A percentile compares a stretch with the other conserved stretches of the same genome.
phyloP scores from a whole-genome alignment of 2,329 filamentous ascomycete genomes.

The Nemania diffusa region DNA sequence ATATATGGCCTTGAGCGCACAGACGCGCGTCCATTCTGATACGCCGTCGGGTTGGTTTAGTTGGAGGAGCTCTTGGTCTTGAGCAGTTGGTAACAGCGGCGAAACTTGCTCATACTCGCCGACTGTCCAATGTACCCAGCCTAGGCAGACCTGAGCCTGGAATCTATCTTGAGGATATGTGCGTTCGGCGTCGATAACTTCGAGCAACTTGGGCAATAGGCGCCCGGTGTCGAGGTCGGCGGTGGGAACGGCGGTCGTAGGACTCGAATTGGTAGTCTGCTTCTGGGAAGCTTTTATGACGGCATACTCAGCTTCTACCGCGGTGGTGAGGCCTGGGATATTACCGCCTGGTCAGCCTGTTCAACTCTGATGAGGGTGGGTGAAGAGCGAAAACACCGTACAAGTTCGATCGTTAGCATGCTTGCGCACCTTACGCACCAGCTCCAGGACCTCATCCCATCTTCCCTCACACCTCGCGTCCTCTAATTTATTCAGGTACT shows the following conservation, averaged over 20 bases:
- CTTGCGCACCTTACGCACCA: slow-evolving; percentile 92
- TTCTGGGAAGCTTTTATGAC: slow-evolving; percentile 67
- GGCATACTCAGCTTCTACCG: slow-evolving; percentile 75
- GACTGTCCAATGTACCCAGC: slow-evolving; percentile 84
- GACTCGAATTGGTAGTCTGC: slow-evolving; percentile 50
- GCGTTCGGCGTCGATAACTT: slow-evolving; percentile 68
- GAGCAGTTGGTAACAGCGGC: slow-evolving; percentile 70
- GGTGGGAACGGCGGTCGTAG: slow-evolving; percentile 56
- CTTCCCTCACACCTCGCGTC: slow-evolving; percentile 86
- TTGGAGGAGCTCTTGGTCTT: slow-evolving; percentile 65
- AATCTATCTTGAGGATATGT: slow-evolving; percentile 68
- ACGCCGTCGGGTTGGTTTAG: slow-evolving; percentile 64
- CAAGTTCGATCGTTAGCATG: slow-evolving; percentile 88
- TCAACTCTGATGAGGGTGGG: slow-evolving; percentile 3
- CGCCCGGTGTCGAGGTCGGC: slow-evolving; percentile 58
- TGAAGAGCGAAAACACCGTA: slow-evolving; percentile 59
- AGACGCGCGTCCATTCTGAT: slow-evolving; percentile 83
- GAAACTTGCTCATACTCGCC: slow-evolving; percentile 74
- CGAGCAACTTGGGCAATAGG: slow-evolving; percentile 62
- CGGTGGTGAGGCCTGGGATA: slow-evolving; percentile 72
- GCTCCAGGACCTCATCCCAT: slow-evolving; percentile 88
- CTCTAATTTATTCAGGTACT: slow-evolving; percentile 86
- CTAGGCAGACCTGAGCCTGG: slow-evolving; percentile 84
- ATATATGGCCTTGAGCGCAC: slow-evolving; percentile 81
- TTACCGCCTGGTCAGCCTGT: slow-evolving; percentile 32